A percentile compares a stretch with the other conserved stretches of the same genome.
These are phyloP conservation scores for Torrubiella hemipterigena DNA, from an alignment of 2,329 filamentous ascomycete genomes.

Conservation along the genomic window DNA sequence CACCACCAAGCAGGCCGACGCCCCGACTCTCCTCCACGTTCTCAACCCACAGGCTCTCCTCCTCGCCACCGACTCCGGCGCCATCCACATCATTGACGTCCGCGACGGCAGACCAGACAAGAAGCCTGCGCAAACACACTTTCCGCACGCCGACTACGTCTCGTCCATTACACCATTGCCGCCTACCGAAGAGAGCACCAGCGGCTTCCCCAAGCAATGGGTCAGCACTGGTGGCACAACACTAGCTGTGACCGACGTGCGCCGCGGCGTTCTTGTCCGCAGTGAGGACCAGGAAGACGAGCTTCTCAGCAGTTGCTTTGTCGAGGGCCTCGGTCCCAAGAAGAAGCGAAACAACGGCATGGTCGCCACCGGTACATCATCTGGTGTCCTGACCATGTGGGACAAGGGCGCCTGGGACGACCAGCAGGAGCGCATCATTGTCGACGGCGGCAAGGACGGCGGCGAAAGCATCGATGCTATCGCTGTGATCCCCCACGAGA, in stretches of 20 bases:
- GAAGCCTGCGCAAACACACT: conserved; percentile 66
- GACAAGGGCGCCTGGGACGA: conserved; percentile 93
- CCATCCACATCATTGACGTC: conserved; percentile 78
- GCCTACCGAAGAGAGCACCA: conserved; percentile 67
- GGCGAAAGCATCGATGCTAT: conserved; percentile 77
- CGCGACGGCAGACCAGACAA: conserved; percentile 47
- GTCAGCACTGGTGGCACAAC: conserved; percentile 87
- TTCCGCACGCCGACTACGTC: conserved; percentile 86
- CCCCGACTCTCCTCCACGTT: conserved; percentile 69
- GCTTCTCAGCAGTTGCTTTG: conserved; percentile 67
- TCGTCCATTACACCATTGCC: conserved; percentile 79
- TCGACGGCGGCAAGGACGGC: conserved; percentile 49
- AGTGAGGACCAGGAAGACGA: conserved; percentile 96
- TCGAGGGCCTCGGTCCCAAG: conserved; percentile 63
- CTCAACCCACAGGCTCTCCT: conserved; percentile 82
- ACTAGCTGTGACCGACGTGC: conserved; percentile 77
- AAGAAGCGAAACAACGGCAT: conserved; percentile 57
- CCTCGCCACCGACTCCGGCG: conserved; percentile 80
- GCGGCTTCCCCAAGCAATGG: conserved; percentile 89
- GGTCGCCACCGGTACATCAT: conserved; percentile 62
- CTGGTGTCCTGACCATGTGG: conserved; percentile 83
- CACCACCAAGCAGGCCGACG: conserved; percentile 43
- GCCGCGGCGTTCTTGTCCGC: conserved; percentile 72
- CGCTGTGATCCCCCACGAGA: conserved; percentile 54
- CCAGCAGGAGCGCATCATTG: conserved; percentile 76